Evolutionary conservation across 208 protist species (phyloP).

Genomic region (Endotrypanum monterogeii): DNA sequence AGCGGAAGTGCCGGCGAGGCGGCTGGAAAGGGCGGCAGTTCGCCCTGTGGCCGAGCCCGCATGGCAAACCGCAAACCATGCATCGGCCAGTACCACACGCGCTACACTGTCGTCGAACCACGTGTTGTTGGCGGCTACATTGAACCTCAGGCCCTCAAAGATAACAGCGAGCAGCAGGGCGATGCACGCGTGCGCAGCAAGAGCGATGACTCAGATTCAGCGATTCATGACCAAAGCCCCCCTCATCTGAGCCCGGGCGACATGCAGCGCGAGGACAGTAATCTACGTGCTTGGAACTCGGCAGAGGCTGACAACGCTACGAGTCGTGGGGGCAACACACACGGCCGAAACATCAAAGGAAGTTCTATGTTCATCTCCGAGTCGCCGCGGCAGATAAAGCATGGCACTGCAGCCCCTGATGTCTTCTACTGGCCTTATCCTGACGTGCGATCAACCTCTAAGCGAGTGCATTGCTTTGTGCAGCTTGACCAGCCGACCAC

Average conservation of each 20-base stretch:
- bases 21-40: neutral
- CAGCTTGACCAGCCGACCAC: constrained; percentile 41
- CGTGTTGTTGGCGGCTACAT: constrained; percentile 77
- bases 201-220: neutral
- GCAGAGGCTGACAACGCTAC: neutral
- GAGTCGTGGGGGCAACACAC: neutral
- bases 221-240: neutral
- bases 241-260: neutral
- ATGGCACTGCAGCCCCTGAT: constrained; percentile 58
- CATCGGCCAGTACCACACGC: constrained; percentile 71
- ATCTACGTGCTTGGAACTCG: constrained; percentile 5
- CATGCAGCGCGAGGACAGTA: constrained; percentile 14
- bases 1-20: neutral
- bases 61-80: constrained; percentile 58
- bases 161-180: neutral
- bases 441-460: constrained; percentile 68
- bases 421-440: constrained; percentile 77
- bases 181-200: neutral
- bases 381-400: constrained; percentile 34
- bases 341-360: constrained; percentile 50
- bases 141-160: constrained; percentile 19
- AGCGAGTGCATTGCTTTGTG: constrained; percentile 42
- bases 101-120: constrained; percentile 58
- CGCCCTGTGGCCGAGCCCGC: constrained; percentile 11
- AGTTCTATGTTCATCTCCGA: constrained; percentile 73